Base-by-base conservation (phyloP, 1,284 basidiomycete genomes). In the Peniophora sp. region DNA sequence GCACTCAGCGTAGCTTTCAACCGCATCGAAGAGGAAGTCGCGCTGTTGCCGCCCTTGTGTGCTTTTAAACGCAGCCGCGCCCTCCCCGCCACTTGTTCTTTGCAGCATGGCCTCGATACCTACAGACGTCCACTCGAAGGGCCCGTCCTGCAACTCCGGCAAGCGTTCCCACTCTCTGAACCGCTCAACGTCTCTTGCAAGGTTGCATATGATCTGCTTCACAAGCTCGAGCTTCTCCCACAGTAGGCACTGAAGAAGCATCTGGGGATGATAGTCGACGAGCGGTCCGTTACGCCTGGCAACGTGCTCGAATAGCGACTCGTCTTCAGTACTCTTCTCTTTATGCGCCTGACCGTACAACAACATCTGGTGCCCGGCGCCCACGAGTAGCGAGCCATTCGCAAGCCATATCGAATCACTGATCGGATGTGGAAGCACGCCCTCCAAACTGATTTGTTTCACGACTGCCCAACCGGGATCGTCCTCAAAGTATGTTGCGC, bases 221-320 rank as follows among this genome's bases (percentile, higher is more conserved):
- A 94, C 92, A 3, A 94, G 65, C 53, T 87, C 85, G 47, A 89
- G 67, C 68, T 94, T 93, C 49, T 84, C 85, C 91, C 93, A 95
- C 12, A 95, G 69, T 41, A 97, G 71, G 61, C 90, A 93, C 61
- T 96, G 94, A n/a, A 92, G 70, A 12, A 97, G 66, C 75, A 95
- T 87, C 59, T 94, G 91, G 2, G 93, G 93, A 66, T 96, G 90
- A 64, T 90, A 93, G 64, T 96, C 89, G 25, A 81, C 78, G 44
- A 97, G 68, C 1, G 92, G 92, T 0, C 89, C 91, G 63, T 93
- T 95, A 49, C 81, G 74, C 55, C 83, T 69, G 3, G 88, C 89
- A 41, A 92, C 89, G 58, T 88, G 75, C 60, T 93, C 88, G 56
- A 93, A 90, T 20, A 95, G 72, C 54, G 79, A 59, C 6, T 62